phyloP scores from a whole-genome alignment of 192 early-diverging fungal species.

The Rhizoclosmatium globosum region DNA sequence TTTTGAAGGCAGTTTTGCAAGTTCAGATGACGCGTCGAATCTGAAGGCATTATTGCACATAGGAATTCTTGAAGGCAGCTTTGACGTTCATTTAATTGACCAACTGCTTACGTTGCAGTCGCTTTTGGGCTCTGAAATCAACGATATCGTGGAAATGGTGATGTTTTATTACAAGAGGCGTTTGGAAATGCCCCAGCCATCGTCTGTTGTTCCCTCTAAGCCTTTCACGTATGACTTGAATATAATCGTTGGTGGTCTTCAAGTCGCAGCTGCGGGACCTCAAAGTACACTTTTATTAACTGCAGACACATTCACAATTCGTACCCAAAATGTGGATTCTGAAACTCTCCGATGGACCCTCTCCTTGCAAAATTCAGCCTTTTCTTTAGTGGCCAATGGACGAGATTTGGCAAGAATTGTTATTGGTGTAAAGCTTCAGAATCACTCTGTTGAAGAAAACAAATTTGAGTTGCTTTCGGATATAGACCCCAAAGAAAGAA shows the following conservation, averaged over 20 bases:
- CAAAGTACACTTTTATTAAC: conserved; percentile 40
- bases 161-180: conserved; percentile 53
- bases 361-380: background rate
- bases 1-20: conserved; percentile 15
- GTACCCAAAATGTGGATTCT: background rate
- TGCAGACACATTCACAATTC: conserved; percentile 42
- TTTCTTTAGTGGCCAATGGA: conserved; percentile 19
- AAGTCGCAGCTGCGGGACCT: conserved; percentile 69
- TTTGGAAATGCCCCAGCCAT: background rate
- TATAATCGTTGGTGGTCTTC: conserved; percentile 66
- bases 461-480: background rate
- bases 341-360: conserved; percentile 5
- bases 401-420: conserved; percentile 68
- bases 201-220: conserved; percentile 12
- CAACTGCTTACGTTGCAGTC: conserved; percentile 82
- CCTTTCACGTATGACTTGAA: conserved; percentile 63
- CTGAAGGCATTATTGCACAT: conserved; percentile 31
- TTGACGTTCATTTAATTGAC: conserved; percentile 76
- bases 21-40: background rate
- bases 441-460: conserved; percentile 47
- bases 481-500: background rate
- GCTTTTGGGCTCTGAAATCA: conserved; percentile 76
- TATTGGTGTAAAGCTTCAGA: conserved; percentile 68
- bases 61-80: conserved; percentile 33
- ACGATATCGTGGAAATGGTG: conserved; percentile 75